Evolutionary conservation across 306 rosid genomes (phyloP), one percentile per base, ranked within the genome.

Genomic region (Herpetospermum pedunculosum): DNA sequence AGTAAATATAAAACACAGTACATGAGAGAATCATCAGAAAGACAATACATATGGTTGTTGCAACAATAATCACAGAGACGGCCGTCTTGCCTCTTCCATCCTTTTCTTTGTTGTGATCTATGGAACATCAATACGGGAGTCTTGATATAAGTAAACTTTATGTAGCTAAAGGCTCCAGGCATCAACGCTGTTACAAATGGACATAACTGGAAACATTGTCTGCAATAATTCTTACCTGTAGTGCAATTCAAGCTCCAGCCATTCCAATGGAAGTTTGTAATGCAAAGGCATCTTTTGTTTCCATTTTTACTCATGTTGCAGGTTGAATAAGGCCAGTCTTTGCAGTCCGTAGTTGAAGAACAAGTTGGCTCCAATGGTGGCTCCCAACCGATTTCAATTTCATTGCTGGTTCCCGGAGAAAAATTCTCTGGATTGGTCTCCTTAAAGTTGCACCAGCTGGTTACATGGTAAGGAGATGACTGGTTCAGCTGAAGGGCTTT

Each of bases 251-350:
- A 75, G 23, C 64, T 80, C 81, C 80, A 79, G 80, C 88, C 70
- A 80, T 88, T 88, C 96, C 92, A 90, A 73, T 62, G 41, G 41
- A 82, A 81, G 52, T 80, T 65, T 77, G 77, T 35, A 8, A 78
- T 57, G 84, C 92, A 88, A 76, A 84, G 86, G 77, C 96, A 90
- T 57, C 87, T 82, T 53, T 78, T 81, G 46, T 65, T 76, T 72
- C 88, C 87, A 79, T 84, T 80, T 37, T 26, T 76, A 28, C 89
- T 72, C 30, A 70, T 76, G 76, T 77, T 84, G 82, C 97, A 91
- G 75, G 78, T 80, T 72, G 95, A 88, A 76, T 79, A 76, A 8
- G 89, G 89, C 95, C 92, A 85, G 34, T 88, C 90, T 80, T 78
- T 77, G 83, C 97, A 88, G 77, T 87, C 95, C 28, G 75, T 18